These are phyloP conservation scores for Penstemon davidsonii DNA, from an alignment of 257 asterid genomes.

Conservation along the genomic window DNA sequence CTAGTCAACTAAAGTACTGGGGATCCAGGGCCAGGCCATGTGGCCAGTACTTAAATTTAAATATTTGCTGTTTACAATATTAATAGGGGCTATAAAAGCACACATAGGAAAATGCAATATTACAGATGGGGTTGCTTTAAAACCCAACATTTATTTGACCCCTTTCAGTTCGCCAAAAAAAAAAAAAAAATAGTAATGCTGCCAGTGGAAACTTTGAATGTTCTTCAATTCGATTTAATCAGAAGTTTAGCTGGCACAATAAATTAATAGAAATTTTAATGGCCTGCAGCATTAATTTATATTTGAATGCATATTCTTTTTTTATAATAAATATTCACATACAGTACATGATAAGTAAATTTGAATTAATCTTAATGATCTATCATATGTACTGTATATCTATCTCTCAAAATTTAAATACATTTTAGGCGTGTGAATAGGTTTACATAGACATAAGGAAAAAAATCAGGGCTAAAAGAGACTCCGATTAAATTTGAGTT, in stretches of 20 bases:
- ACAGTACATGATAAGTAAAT: not conserved
- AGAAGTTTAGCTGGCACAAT: not conserved
- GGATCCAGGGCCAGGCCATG: not conserved
- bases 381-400: too few species aligned
- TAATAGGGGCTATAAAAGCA: not conserved
- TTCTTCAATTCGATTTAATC: conserved; percentile 24
- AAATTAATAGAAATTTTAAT: not conserved
- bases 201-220: conserved; percentile 24
- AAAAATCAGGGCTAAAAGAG: too few species aligned
- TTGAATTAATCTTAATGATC: too few species aligned
- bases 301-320: not conserved
- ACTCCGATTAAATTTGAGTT: too few species aligned
- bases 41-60: not conserved
- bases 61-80: not conserved
- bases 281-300: not conserved
- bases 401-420: too few species aligned
- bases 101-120: not conserved
- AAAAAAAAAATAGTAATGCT: not conserved
- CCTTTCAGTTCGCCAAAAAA: not conserved
- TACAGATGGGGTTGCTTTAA: not conserved
- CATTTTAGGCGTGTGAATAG: too few species aligned
- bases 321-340: not conserved
- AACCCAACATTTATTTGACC: not conserved
- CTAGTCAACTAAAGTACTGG: not conserved
- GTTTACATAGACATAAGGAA: too few species aligned